Evolutionary conservation across 495 filamentous ascomycete species (phyloP), one percentile per base, ranked within the genome.

Genomic region (Aspergillus homomorphus): DNA sequence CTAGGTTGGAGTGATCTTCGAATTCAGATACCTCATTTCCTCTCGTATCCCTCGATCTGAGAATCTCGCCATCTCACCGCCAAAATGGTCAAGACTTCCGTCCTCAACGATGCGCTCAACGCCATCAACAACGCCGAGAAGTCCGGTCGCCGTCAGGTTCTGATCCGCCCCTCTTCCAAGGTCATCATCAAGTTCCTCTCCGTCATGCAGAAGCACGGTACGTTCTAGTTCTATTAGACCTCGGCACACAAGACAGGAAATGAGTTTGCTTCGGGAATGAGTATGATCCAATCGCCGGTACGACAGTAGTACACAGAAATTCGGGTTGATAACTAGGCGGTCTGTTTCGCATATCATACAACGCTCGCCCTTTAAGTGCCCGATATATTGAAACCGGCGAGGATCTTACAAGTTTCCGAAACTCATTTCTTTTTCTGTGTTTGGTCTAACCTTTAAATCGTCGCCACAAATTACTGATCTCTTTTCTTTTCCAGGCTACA

Each of bases 51-150:
- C 62, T 76, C 77, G 86, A 88, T 83, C 87, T 91, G 89, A 95
- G 89, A 92, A 95, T 86, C 85, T 88, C 80, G 70, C 70, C 80
- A 73, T 56, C 51, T 70, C 58, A 66, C 80, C 84, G 84, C 73
- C 84, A 97, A 86, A 73, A 98, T 98, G 94, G 92, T 96, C 80
- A 90, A 89, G 80, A 97, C 94, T 67, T 95, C 90, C 73, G 92
- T 96, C 74, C 91, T 98, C 73, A 95, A 98, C 83, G 94, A 98
- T 88, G 90, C 92, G 76, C 90, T 98, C 66, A 98, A 98, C 76
- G 85, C 87, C 83, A 96, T 98, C 87, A 98, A 98, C 90, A 98
- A 98, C 76, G 94, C 94, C 83, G 94, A 98, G 85, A 97, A 98
- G 87, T 82, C 87, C 66, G 94, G 94, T 75, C 96, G 96, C 87